phyloP scores from a whole-genome alignment of 805 yeast species.

The Wickerhamiella australiensis region DNA sequence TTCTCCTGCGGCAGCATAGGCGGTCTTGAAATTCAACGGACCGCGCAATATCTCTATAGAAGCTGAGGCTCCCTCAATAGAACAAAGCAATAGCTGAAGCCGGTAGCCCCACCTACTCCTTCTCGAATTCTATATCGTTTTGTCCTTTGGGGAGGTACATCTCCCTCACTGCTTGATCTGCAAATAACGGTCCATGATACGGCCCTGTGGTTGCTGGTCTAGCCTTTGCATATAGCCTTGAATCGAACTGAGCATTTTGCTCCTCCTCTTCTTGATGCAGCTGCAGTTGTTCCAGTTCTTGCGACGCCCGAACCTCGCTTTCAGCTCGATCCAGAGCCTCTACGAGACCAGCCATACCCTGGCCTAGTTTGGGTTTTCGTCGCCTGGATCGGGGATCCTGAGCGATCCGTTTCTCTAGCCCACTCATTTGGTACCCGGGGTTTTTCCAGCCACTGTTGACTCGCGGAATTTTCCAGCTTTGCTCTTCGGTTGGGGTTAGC shows the following conservation, averaged over 20 bases:
- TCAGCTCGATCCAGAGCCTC: constrained; percentile 16
- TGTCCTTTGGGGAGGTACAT: constrained; percentile 36
- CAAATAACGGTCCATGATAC: constrained; percentile 49
- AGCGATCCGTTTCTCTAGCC: constrained; percentile 64
- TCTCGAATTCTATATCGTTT: constrained; percentile 5
- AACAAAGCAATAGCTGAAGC: too few relatives aligned
- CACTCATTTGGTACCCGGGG: constrained; percentile 76
- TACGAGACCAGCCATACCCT: constrained; percentile 38
- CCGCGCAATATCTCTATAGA: too few relatives aligned
- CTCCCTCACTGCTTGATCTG: constrained; percentile 40
- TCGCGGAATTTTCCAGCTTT: constrained; percentile 78
- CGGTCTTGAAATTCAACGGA: too few relatives aligned
- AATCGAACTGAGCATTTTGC: constrained; percentile 35
- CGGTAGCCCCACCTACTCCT: neutral
- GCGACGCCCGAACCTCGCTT: constrained; percentile 34
- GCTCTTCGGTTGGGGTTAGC: constrained; percentile 59
- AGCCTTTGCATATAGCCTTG: constrained; percentile 42
- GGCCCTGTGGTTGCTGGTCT: constrained; percentile 33
- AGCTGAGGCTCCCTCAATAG: too few relatives aligned
- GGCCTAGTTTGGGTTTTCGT: constrained; percentile 35
- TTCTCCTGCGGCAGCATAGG: too few relatives aligned
- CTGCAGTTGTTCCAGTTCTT: constrained; percentile 33
- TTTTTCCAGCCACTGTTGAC: constrained; percentile 94
- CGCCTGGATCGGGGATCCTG: constrained; percentile 31
- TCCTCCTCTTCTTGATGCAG: constrained; percentile 32